Evolutionary conservation across 371 early-diverging fungal species (phyloP).

Genomic region (Racocetra persica): DNA sequence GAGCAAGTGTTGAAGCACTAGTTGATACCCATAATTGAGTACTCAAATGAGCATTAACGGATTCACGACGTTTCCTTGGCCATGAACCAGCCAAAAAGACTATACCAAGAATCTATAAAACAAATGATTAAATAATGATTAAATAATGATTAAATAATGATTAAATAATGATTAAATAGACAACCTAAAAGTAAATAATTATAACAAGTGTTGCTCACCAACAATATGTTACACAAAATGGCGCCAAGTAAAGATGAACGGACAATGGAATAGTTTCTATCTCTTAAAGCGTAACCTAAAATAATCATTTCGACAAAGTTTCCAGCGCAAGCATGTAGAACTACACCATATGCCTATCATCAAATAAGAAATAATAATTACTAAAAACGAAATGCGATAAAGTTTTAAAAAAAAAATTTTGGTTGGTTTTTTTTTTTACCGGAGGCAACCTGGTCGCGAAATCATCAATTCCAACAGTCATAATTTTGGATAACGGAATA

Average conservation of each 20-base stretch:
- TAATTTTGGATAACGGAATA: conserved; percentile 38
- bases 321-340: conserved; percentile 41
- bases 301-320: conserved; percentile 40
- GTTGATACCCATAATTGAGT: conserved; percentile 36
- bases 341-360: conserved; percentile 18
- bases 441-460: conserved; percentile 28
- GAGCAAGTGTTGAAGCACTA: conserved; percentile 39
- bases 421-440: conserved; percentile 6
- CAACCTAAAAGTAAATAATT: background rate
- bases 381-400: background rate
- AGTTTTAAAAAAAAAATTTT: background rate
- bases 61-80: conserved; percentile 17
- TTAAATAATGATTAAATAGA: background rate
- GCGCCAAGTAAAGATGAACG: conserved; percentile 42
- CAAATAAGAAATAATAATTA: background rate
- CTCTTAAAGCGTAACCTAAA: conserved; percentile 30
- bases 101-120: conserved; percentile 24
- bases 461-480: conserved; percentile 36
- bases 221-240: conserved; percentile 42
- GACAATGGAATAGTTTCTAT: conserved; percentile 39
- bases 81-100: conserved; percentile 37
- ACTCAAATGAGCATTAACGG: conserved; percentile 6
- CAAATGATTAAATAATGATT: no score
- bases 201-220: conserved; percentile 12
- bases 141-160: no score